Conservation (phyloP, 805 yeast species). For the Cyberlindnera amylophila region DNA sequence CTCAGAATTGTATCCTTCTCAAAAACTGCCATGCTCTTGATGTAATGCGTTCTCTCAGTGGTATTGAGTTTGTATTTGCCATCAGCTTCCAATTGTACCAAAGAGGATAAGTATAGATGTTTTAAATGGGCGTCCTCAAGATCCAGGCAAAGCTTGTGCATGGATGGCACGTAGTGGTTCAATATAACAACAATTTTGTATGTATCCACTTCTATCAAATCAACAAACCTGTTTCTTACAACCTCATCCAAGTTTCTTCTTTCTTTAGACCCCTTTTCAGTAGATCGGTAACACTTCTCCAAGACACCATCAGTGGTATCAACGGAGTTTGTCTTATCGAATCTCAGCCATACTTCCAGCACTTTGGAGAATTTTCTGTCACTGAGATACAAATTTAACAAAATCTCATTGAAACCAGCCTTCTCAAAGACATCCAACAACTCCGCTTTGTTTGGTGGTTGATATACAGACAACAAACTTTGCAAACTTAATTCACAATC, state of each 20-base stretch:
- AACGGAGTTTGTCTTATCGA: constrained; percentile 24
- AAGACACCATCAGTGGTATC: constrained; percentile 27
- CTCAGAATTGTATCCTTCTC: constrained; percentile 15
- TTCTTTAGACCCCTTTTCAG: constrained; percentile 21
- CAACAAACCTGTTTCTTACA: constrained; percentile 13
- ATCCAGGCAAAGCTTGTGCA: constrained; percentile 16
- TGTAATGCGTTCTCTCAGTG: constrained; percentile 22
- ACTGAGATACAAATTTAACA: constrained; percentile 51
- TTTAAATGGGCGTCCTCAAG: constrained; percentile 23
- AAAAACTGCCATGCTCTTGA: constrained; percentile 17
- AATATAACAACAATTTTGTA: constrained; percentile 26
- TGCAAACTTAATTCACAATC: constrained; percentile 78
- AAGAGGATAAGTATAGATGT: constrained; percentile 23
- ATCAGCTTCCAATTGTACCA: constrained; percentile 20
- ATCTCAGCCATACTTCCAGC: constrained; percentile 48
- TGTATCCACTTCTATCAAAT: constrained; percentile 29
- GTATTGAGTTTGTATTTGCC: constrained; percentile 17
- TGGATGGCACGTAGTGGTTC: constrained; percentile 22
- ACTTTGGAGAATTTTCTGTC: constrained; percentile 52
- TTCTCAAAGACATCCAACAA: constrained; percentile 49
- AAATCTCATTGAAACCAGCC: constrained; percentile 54
- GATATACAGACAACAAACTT: constrained; percentile 62
- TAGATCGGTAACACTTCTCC: constrained; percentile 25
- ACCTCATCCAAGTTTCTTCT: constrained; percentile 18
- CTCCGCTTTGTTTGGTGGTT: constrained; percentile 49